Evolutionary conservation across 768 basidiomycete species (phyloP).

Genomic region (Fibroporia radiculosa): DNA sequence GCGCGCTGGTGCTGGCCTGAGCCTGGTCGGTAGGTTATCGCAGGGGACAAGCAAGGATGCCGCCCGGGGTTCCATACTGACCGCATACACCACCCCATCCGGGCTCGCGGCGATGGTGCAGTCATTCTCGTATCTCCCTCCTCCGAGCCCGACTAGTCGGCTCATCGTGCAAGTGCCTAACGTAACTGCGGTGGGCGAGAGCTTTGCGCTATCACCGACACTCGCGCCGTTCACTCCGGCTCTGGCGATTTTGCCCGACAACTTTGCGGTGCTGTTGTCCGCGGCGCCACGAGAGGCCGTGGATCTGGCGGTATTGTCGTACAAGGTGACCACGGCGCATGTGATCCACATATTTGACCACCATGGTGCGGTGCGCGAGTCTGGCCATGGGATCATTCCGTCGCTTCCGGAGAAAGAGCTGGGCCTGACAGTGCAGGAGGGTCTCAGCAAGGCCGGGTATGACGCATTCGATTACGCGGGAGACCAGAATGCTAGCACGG

Average conservation of each 20-base stretch:
- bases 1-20: slow-evolving; percentile 75
- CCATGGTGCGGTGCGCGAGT: slow-evolving; percentile 69
- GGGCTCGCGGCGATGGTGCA: slow-evolving; percentile 81
- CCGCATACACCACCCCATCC: slow-evolving; percentile 76
- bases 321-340: slow-evolving; percentile 57
- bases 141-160: slow-evolving; percentile 52
- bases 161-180: slow-evolving; percentile 81
- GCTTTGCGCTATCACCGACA: slow-evolving; percentile 69
- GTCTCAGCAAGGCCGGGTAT: slow-evolving; percentile 54
- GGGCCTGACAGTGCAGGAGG: slow-evolving; percentile 32
- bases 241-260: slow-evolving; percentile 53
- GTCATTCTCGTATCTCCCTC: slow-evolving; percentile 65
- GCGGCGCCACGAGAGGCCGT: slow-evolving; percentile 78
- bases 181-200: slow-evolving; percentile 55
- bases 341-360: slow-evolving; percentile 91
- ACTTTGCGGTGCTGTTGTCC: slow-evolving; percentile 70
- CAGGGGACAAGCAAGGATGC: slow-evolving; percentile 71
- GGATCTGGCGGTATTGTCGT: slow-evolving; percentile 71
- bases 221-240: slow-evolving; percentile 59
- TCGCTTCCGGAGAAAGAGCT: slow-evolving; percentile 26
- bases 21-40: slow-evolving; percentile 70
- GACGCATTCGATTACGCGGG: slow-evolving; percentile 74
- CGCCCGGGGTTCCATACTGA: slow-evolving; percentile 50
- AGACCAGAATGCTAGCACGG: slow-evolving; percentile 50
- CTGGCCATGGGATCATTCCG: slow-evolving; percentile 44